Conservation (phyloP, 1,284 basidiomycete genomes). For the Leccinum pachyderme region DNA sequence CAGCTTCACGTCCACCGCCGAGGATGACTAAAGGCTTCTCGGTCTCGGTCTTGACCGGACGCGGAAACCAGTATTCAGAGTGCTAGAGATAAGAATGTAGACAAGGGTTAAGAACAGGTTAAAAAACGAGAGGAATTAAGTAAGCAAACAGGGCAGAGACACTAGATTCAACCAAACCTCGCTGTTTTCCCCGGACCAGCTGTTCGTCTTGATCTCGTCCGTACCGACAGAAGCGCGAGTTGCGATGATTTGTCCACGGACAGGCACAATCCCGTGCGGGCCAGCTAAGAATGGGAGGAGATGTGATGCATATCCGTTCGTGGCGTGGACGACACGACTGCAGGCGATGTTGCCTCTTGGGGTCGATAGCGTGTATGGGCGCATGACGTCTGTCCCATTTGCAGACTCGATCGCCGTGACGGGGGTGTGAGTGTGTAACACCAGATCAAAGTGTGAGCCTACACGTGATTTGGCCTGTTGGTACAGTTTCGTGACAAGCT, state of each 20-base stretch:
- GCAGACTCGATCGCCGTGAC: conserved; percentile 44
- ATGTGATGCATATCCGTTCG: conserved; percentile 74
- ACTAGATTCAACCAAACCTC: conserved; percentile 18
- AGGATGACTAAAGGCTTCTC: conserved; percentile 64
- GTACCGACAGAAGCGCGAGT: conserved; percentile 48
- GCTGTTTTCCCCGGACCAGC: conserved; percentile 44
- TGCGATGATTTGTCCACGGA: conserved; percentile 72
- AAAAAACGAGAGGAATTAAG: too few relatives aligned
- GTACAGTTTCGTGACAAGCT: conserved; percentile 68
- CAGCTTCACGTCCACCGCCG: conserved; percentile 64
- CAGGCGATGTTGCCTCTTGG: conserved; percentile 58
- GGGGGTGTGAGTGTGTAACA: conserved; percentile 69
- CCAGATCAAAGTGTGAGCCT: conserved; percentile 38
- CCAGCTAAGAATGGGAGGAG: conserved; percentile 58
- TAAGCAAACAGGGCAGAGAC: neutral
- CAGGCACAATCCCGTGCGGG: conserved; percentile 56
- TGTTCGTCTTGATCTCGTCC: conserved; percentile 35
- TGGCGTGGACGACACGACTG: conserved; percentile 71
- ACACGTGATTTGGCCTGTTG: conserved; percentile 37
- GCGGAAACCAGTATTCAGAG: conserved; percentile 80
- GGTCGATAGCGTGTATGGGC: conserved; percentile 37
- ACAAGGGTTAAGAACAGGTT: neutral
- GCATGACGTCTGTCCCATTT: neutral
- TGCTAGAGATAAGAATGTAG: neutral
- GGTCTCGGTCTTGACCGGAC: conserved; percentile 42